Evolutionary conservation across 139 green algal species (phyloP).

Genomic region (Tetraselmis chui): DNA sequence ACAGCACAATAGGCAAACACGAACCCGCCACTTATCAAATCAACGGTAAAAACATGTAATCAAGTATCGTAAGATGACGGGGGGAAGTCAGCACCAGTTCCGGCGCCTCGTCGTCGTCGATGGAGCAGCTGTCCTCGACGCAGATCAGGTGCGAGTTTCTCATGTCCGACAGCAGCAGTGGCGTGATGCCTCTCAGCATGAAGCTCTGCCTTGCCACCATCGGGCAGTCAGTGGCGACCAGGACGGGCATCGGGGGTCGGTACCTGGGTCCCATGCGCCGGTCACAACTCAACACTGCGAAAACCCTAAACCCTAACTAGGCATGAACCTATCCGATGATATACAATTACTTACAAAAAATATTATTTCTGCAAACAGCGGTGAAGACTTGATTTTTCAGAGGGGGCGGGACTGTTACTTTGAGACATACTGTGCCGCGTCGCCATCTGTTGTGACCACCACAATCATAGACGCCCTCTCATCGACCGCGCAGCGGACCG

Average conservation of each 20-base stretch:
- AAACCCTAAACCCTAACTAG: no score
- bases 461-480: slow-evolving; percentile 2
- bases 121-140: background rate
- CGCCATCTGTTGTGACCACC: background rate
- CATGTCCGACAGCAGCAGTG: background rate
- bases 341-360: no score
- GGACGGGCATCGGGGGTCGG: background rate
- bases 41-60: no score
- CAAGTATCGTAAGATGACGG: no score
- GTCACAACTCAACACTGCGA: no score
- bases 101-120: background rate
- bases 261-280: no score
- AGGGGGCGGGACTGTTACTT: no score
- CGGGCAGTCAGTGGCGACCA: background rate
- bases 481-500: background rate
- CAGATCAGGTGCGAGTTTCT: background rate
- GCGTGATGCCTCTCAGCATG: background rate
- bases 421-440: background rate
- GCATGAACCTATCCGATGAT: no score
- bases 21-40: no score
- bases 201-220: background rate
- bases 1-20: background rate
- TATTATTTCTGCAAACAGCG: no score
- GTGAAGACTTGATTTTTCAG: no score
- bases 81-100: no score